Evolutionary conservation across 169 alveolate species (phyloP), one percentile per base, ranked within the genome.

Genomic region (Cytauxzoon felis): DNA sequence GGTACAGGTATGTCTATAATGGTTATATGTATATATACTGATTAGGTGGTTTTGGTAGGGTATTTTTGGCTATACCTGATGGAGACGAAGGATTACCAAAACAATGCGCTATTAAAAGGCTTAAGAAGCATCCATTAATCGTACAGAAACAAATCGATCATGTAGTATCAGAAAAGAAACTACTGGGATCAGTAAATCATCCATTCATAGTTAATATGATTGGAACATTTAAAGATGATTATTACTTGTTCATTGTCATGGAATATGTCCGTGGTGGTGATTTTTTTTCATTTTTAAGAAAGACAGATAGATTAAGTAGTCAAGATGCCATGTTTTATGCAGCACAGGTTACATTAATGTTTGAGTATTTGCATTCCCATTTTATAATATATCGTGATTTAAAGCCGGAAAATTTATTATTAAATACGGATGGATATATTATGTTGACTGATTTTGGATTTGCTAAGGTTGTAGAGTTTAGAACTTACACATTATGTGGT

Each of bases 371-470:
- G 52, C 99, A 95, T 72, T 80, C 92, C 51, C 89, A 90, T 84
- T 90, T 94, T 75, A 96, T 95, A 52, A 89, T 96, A 11, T 95
- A 93, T 81, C 75, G 95, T 83, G 98, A 96, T 82, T 82, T 96
- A 53, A 96, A 96, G 85, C 99, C 98, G 0, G 99, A 96, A 78
- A 96, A 96, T 72, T 79, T 98, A 33, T 90, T 98, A 45, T 92
- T 98, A 47, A 98, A 95, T 51, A 88, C 89, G 57, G 98, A 95
- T 42, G 99, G 99, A 7, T 97, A 95, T 76, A 88, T 96, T 36
- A 96, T 96, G 82, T 84, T 98, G 66, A 96, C 99, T 0, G 99
- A 98, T 70, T 98, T 98, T 88, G 99, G 99, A 19, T 95, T 98
- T 78, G 99, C 99, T 16, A 97, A 97, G 84, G 94, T 92, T 27